Evolutionary conservation across 1,284 basidiomycete species (phyloP).

Genomic region (Papiliotrema fonsecae): DNA sequence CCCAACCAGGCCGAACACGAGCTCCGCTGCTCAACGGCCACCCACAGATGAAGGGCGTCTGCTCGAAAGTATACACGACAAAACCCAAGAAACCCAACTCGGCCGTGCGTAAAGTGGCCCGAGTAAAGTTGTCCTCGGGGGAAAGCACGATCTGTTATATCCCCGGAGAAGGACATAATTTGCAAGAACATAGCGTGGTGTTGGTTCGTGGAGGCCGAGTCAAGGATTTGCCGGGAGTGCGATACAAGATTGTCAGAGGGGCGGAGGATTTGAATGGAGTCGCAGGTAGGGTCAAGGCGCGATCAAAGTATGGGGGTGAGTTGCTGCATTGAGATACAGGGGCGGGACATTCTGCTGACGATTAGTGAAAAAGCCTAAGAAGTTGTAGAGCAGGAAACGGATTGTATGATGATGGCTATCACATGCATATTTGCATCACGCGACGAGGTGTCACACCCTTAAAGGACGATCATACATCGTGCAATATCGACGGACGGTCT

Average conservation of each 20-base stretch:
- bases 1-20: slow-evolving; percentile 52
- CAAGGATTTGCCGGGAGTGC: slow-evolving; percentile 94
- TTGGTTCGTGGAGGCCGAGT: slow-evolving; percentile 88
- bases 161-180: slow-evolving; percentile 93
- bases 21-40: slow-evolving; percentile 72
- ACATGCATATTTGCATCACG: neutral
- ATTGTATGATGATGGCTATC: neutral
- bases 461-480: no score
- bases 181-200: slow-evolving; percentile 97
- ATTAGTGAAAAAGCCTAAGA: slow-evolving; percentile 76
- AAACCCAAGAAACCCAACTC: slow-evolving; percentile 99
- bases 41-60: slow-evolving; percentile 86
- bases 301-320: slow-evolving; percentile 92
- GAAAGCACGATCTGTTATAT: slow-evolving; percentile 91
- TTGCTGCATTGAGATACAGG: slow-evolving; percentile 19
- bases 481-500: no score
- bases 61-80: slow-evolving; percentile 72
- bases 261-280: slow-evolving; percentile 89
- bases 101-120: slow-evolving; percentile 92
- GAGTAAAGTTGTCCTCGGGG: slow-evolving; percentile 87
- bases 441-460: neutral
- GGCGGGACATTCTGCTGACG: slow-evolving; percentile 3
- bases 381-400: slow-evolving; percentile 21
- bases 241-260: slow-evolving; percentile 92
- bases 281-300: slow-evolving; percentile 69